Conservation (phyloP, 2,329 filamentous ascomycete genomes). For the Botryotinia narcissicola region DNA sequence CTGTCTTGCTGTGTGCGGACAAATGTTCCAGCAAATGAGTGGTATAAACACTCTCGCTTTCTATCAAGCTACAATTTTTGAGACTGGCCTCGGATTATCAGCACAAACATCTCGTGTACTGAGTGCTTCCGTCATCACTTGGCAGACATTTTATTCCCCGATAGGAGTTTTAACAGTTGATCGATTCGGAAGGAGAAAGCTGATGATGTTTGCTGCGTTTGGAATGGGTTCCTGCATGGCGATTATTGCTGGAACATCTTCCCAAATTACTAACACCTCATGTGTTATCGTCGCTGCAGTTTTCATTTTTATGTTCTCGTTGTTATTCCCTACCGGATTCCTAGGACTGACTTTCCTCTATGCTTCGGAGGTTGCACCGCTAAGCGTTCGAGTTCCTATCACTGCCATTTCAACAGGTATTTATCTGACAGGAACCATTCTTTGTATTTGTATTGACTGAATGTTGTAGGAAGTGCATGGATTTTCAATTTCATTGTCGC, state of each 20-base stretch:
- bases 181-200: slow-evolving; percentile 62
- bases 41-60: slow-evolving; percentile 47
- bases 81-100: slow-evolving; percentile 47
- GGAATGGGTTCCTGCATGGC: slow-evolving; percentile 66
- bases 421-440: neutral
- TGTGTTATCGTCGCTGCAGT: slow-evolving; percentile 36
- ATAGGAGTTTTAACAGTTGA: slow-evolving; percentile 46
- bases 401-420: slow-evolving; percentile 20
- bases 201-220: slow-evolving; percentile 68
- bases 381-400: slow-evolving; percentile 46
- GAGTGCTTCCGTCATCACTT: slow-evolving; percentile 48
- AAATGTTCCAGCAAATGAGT: slow-evolving; percentile 52
- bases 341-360: slow-evolving; percentile 53
- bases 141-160: slow-evolving; percentile 26
- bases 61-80: slow-evolving; percentile 51
- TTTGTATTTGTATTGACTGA: neutral
- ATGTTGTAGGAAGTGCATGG: slow-evolving; percentile 15
- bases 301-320: slow-evolving; percentile 51
- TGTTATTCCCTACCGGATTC: slow-evolving; percentile 53
- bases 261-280: slow-evolving; percentile 13
- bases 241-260: slow-evolving; percentile 45
- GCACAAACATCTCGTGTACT: slow-evolving; percentile 51
- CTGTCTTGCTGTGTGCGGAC: slow-evolving; percentile 48
- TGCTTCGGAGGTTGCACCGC: slow-evolving; percentile 55
- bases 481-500: slow-evolving; percentile 23